phyloP scores from a whole-genome alignment of 1,284 basidiomycete species.

The Laetiporus sulphureus region DNA sequence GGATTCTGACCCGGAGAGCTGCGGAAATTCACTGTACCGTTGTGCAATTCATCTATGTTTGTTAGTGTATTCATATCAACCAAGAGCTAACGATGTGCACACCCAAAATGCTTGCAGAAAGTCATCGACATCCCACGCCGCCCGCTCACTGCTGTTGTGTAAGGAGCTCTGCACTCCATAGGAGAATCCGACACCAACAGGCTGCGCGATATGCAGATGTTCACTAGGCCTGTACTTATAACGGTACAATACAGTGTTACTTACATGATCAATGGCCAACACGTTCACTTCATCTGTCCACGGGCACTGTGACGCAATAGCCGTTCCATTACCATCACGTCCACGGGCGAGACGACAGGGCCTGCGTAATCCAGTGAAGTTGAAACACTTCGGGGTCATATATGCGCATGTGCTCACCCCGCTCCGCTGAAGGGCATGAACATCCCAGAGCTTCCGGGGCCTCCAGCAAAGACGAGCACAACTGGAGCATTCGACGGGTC shows the following conservation, averaged over 20 bases:
- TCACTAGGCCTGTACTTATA: background rate
- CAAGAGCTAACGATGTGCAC: background rate
- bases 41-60: too few species aligned
- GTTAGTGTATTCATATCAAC: too few species aligned
- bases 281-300: conserved; percentile 6
- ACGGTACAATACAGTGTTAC: background rate
- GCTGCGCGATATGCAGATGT: background rate
- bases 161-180: conserved; percentile 1
- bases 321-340: background rate
- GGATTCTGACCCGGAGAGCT: background rate
- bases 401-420: background rate
- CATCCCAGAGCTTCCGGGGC: conserved; percentile 5
- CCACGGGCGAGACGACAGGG: conserved; percentile 1
- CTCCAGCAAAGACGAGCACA: conserved; percentile 3
- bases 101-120: conserved; percentile 7
- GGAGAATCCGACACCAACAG: conserved; percentile 2
- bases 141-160: conserved; percentile 5
- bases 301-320: background rate
- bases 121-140: conserved; percentile 7
- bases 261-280: conserved; percentile 5
- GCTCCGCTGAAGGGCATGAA: conserved; percentile 7
- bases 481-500: conserved; percentile 3
- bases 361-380: background rate
- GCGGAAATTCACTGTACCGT: conserved; percentile 2
- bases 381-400: background rate